Evolutionary conservation across 129 eudicot genomes (phyloP).

Genomic region (Dittrichia graveolens): DNA sequence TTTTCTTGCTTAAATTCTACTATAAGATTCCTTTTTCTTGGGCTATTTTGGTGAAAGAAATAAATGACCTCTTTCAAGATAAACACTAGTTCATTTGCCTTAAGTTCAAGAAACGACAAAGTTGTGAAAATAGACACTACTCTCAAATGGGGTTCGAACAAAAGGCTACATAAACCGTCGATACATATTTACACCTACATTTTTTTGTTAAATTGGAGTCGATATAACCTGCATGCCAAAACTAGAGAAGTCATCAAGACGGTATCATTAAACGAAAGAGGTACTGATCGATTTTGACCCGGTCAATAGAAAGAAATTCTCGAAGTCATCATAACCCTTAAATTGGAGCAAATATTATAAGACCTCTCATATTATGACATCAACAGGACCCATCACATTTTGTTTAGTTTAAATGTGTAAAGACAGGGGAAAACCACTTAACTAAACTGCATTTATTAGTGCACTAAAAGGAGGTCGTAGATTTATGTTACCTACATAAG

Average conservation of each 20-base stretch:
- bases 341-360: not conserved
- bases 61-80: not conserved
- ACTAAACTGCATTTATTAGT: too few species aligned
- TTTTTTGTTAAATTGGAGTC: too few species aligned
- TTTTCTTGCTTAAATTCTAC: constrained; percentile 1
- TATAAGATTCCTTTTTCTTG: not conserved
- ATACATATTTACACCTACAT: too few species aligned
- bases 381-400: constrained; percentile 12
- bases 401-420: not conserved
- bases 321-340: not conserved
- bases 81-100: not conserved
- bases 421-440: not conserved
- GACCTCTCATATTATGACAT: not conserved
- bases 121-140: not conserved
- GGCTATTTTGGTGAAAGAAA: not conserved
- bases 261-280: too few species aligned
- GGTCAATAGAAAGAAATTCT: not conserved
- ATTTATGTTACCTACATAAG: too few species aligned
- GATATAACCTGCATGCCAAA: too few species aligned
- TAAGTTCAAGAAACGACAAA: not conserved
- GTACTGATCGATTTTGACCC: not conserved
- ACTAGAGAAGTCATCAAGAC: too few species aligned
- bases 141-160: too few species aligned
- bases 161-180: too few species aligned
- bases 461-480: too few species aligned